phyloP scores from a whole-genome alignment of 2,329 filamentous ascomycete genomes.

The Stagonosporopsis tanaceti region DNA sequence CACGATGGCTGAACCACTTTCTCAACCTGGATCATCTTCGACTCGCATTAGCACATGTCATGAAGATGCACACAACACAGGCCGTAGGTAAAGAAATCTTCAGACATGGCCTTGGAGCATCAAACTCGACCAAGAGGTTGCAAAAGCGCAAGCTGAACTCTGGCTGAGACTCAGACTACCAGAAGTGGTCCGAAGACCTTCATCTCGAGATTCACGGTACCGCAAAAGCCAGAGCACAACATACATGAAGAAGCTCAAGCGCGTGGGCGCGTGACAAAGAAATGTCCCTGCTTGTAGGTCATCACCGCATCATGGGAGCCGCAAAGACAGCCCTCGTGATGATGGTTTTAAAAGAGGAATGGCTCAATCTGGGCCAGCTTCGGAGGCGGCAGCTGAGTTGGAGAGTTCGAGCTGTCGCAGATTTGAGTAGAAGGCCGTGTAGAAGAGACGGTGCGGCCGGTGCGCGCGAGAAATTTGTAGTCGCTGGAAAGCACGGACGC shows the following conservation, averaged over 20 bases:
- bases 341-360: conserved; percentile 82
- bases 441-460: conserved; percentile 28
- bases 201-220: conserved; percentile 36
- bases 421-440: conserved; percentile 77
- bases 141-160: conserved; percentile 39
- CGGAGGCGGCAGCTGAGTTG: conserved; percentile 74
- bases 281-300: conserved; percentile 72
- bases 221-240: conserved; percentile 14
- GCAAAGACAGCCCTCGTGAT: conserved; percentile 71
- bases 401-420: conserved; percentile 67
- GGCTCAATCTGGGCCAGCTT: conserved; percentile 72
- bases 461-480: conserved; percentile 33
- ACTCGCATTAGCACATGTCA: background rate
- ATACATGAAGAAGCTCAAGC: conserved; percentile 21
- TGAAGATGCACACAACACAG: background rate
- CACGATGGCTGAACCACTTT: background rate
- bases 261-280: conserved; percentile 40
- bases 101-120: conserved; percentile 50
- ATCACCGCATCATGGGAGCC: conserved; percentile 72
- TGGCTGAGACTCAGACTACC: conserved; percentile 51
- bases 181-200: conserved; percentile 50
- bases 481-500: conserved; percentile 22
- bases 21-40: background rate
- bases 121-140: conserved; percentile 47
- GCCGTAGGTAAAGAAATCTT: conserved; percentile 8